phyloP scores from a whole-genome alignment of 1,139 yeast species.

The Kodamaea arcana region DNA sequence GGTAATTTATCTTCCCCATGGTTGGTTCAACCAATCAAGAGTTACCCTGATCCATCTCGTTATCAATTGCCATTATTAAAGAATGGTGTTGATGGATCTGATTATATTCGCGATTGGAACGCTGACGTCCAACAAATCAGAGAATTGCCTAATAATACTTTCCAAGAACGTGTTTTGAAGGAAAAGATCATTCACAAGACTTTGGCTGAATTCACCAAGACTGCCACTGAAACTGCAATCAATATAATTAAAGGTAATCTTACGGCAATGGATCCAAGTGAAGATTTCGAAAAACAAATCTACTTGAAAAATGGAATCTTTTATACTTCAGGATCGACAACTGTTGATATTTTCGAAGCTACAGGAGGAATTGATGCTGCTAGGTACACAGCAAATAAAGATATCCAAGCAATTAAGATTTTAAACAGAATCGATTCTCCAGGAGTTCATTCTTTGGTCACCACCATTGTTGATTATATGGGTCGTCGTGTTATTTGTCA shows the following conservation, averaged over 20 bases:
- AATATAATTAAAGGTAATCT: slow-evolving; percentile 71
- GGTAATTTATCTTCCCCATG: slow-evolving; percentile 76
- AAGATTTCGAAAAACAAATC: slow-evolving; percentile 56
- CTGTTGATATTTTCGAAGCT: slow-evolving; percentile 61
- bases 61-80: slow-evolving; percentile 53
- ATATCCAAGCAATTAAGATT: slow-evolving; percentile 65
- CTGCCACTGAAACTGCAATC: slow-evolving; percentile 78
- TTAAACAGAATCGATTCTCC: slow-evolving; percentile 63
- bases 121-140: slow-evolving; percentile 82
- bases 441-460: slow-evolving; percentile 67
- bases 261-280: slow-evolving; percentile 76
- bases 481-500: slow-evolving; percentile 89
- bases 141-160: slow-evolving; percentile 56
- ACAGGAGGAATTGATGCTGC: slow-evolving; percentile 88
- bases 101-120: slow-evolving; percentile 73
- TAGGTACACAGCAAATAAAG: slow-evolving; percentile 75
- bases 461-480: slow-evolving; percentile 82
- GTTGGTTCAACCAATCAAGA: slow-evolving; percentile 45
- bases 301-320: slow-evolving; percentile 81
- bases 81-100: slow-evolving; percentile 59
- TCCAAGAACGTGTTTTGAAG: slow-evolving; percentile 68
- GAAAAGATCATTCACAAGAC: slow-evolving; percentile 73
- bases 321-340: slow-evolving; percentile 62
- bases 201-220: slow-evolving; percentile 71
- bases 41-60: slow-evolving; percentile 57